A percentile compares a stretch with the other conserved stretches of the same genome.
Conservation (phyloP, 2,329 filamentous ascomycete species). For the Aspergillus ruber region DNA sequence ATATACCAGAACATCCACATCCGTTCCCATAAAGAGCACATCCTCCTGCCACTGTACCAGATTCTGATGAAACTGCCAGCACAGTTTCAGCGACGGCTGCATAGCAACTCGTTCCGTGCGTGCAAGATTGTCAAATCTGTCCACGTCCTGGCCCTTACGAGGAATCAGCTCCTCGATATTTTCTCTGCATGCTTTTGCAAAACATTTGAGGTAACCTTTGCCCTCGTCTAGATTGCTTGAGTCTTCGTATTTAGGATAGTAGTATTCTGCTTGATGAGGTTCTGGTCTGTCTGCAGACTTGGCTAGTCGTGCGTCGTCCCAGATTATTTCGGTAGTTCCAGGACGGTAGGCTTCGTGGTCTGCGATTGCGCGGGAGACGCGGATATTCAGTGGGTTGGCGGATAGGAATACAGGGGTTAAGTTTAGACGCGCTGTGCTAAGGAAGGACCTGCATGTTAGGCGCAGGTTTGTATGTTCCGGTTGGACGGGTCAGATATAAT, state of each 20-base stretch:
- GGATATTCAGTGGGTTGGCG: conserved; percentile 32
- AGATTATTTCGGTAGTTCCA: conserved; percentile 35
- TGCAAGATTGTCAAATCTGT: conserved; percentile 2
- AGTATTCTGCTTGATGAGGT: too few relatives aligned
- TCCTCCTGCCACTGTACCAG: conserved; percentile 29
- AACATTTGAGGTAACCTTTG: conserved; percentile 10
- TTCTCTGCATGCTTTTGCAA: conserved; percentile 6
- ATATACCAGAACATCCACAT: conserved; percentile 28
- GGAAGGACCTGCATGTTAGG: conserved; percentile 14
- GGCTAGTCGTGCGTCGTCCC: conserved; percentile 17
- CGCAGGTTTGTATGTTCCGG: conserved; percentile 17
- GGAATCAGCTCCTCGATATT: conserved; percentile 7
- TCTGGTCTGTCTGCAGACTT: background rate
- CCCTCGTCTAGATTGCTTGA: background rate
- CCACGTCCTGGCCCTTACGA: conserved; percentile 3
- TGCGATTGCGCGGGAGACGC: conserved; percentile 32
- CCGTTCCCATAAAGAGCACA: conserved; percentile 19
- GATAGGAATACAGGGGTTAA: conserved; percentile 36
- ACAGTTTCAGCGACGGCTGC: conserved; percentile 17
- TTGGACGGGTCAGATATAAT: too few relatives aligned
- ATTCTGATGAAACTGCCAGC: conserved; percentile 25
- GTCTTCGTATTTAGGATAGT: too few relatives aligned
- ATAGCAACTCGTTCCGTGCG: conserved; percentile 3
- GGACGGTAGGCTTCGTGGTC: conserved; percentile 27
- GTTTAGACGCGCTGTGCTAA: conserved; percentile 13